Percentiles rank a stretch among this genome's conserved stretches.
phyloP scores from a whole-genome alignment of 495 filamentous ascomycete species.

The Aspergillus incahuasiensis region DNA sequence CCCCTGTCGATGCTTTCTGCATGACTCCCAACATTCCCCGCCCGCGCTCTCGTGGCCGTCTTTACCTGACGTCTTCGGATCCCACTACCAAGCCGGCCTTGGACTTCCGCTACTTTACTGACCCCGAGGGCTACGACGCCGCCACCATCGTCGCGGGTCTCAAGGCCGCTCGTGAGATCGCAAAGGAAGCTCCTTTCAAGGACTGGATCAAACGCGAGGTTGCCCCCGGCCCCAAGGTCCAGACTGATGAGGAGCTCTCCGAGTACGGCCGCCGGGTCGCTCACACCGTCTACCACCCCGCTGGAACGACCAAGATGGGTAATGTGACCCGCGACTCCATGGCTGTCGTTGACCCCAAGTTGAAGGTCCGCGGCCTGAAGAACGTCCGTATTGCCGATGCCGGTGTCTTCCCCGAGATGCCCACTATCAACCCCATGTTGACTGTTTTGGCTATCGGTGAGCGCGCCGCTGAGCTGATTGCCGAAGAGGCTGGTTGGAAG shows the following conservation, averaged over 20 bases:
- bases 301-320: constrained; percentile 86
- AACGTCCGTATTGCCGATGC: constrained; percentile 61
- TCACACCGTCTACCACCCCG: constrained; percentile 83
- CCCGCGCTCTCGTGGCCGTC: constrained; percentile 64
- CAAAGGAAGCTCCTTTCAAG: constrained; percentile 66
- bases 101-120: constrained; percentile 87
- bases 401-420: constrained; percentile 65
- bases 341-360: constrained; percentile 58
- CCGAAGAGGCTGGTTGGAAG: constrained; percentile 57
- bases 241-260: constrained; percentile 65
- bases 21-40: constrained; percentile 90
- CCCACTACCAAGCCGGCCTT: constrained; percentile 71
- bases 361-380: constrained; percentile 55
- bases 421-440: constrained; percentile 63
- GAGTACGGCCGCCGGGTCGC: constrained; percentile 71
- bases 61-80: constrained; percentile 68
- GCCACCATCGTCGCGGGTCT: constrained; percentile 77
- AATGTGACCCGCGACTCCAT: constrained; percentile 55
- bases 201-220: constrained; percentile 77
- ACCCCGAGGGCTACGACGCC: constrained; percentile 77
- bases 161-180: constrained; percentile 64
- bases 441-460: constrained; percentile 62
- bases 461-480: constrained; percentile 60
- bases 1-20: constrained; percentile 74
- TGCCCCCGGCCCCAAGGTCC: constrained; percentile 64